phyloP scores from a whole-genome alignment of 148 eudicot genomes.

The Amaranthus hypochondriacus region DNA sequence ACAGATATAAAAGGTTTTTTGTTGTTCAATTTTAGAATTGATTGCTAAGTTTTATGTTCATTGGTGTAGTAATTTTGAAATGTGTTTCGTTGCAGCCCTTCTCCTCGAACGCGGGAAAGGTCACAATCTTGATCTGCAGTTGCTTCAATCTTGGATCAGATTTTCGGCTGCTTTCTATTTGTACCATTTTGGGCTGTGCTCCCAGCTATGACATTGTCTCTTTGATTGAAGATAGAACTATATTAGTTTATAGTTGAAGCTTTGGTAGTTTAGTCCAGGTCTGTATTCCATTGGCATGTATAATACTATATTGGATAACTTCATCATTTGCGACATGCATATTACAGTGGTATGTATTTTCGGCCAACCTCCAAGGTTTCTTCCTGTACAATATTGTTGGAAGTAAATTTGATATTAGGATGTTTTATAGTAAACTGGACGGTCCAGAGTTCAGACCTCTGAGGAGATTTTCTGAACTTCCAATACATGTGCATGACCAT shows the following conservation, averaged over 20 bases:
- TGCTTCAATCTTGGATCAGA: background rate
- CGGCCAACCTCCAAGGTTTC: too few relatives aligned
- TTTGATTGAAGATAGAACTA: background rate
- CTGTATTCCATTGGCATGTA: conserved; percentile 16
- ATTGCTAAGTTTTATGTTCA: background rate
- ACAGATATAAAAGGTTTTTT: conserved; percentile 41
- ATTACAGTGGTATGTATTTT: too few relatives aligned
- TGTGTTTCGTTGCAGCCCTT: conserved; percentile 28
- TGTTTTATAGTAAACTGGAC: too few relatives aligned
- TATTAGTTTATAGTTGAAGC: conserved; percentile 1
- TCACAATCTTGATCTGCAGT: conserved; percentile 29
- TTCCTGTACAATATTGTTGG: too few relatives aligned
- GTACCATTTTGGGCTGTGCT: background rate
- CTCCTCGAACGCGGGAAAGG: conserved; percentile 36
- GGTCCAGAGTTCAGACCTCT: too few relatives aligned
- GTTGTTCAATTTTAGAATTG: background rate
- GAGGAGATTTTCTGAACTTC: too few relatives aligned
- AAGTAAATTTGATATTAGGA: too few relatives aligned
- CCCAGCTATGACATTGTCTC: background rate
- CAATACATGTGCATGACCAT: too few relatives aligned
- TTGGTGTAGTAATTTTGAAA: background rate
- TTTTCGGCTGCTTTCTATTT: background rate
- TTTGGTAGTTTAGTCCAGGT: conserved; percentile 11
- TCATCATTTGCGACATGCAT: too few relatives aligned
- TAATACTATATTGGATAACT: background rate